Evolutionary conservation across 495 filamentous ascomycete genomes (phyloP).

Genomic region (Staphylotrichum longicolle): DNA sequence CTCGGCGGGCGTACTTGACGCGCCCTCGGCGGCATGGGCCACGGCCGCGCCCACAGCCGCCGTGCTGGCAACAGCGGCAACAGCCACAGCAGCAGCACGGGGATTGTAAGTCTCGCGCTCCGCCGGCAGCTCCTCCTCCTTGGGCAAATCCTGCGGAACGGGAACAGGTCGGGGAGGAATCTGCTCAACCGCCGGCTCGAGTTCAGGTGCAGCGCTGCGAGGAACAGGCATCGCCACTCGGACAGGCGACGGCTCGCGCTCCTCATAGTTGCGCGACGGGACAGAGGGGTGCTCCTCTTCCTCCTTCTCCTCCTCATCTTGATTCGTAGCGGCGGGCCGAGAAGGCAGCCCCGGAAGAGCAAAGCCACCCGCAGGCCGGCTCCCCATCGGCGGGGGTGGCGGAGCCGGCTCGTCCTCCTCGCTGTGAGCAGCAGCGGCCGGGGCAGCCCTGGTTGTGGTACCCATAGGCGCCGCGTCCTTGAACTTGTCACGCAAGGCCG

Average conservation of each 20-base stretch:
- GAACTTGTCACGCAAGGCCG: slow-evolving; percentile 74
- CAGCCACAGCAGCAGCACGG: slow-evolving; percentile 59
- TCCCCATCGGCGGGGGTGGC: slow-evolving; percentile 59
- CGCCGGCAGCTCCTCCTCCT: slow-evolving; percentile 61
- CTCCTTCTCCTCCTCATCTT: slow-evolving; percentile 46
- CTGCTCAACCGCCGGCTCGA: slow-evolving; percentile 50
- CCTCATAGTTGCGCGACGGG: slow-evolving; percentile 29
- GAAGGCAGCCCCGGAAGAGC: slow-evolving; percentile 72
- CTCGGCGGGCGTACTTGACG: slow-evolving; percentile 26
- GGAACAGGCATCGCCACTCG: slow-evolving; percentile 84
- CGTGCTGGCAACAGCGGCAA: slow-evolving; percentile 33
- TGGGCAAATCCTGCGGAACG: slow-evolving; percentile 58
- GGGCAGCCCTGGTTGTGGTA: slow-evolving; percentile 45
- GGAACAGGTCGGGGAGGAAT: slow-evolving; percentile 47
- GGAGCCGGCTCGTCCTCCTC: slow-evolving; percentile 43
- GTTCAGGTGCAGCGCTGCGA: slow-evolving; percentile 54
- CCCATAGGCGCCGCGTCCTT: slow-evolving; percentile 67
- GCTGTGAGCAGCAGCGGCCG: slow-evolving; percentile 35
- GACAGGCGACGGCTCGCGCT: slow-evolving; percentile 63
- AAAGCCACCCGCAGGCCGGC: slow-evolving; percentile 63
- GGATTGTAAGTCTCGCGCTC: slow-evolving; percentile 61
- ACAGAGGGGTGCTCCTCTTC: slow-evolving; percentile 45
- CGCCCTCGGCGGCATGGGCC: slow-evolving; percentile 29
- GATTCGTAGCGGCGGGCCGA: slow-evolving; percentile 53
- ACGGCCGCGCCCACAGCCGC: slow-evolving; percentile 4